Evolutionary conservation across 345 rosid genomes (phyloP), one percentile per base, ranked within the genome.

Genomic region (Anastatica hierochuntica): DNA sequence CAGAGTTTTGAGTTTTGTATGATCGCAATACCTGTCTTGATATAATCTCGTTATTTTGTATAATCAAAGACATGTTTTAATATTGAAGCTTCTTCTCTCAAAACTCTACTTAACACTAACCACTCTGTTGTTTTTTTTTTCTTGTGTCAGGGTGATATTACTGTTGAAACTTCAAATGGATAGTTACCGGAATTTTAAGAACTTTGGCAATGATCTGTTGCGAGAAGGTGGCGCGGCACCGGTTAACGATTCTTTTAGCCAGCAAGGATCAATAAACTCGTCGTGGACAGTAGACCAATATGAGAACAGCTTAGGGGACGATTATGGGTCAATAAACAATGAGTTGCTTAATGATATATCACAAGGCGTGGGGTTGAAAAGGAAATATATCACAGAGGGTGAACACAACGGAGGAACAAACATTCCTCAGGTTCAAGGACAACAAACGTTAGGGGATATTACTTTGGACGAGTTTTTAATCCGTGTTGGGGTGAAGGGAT

Each of bases 261-360:
- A 79, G 43, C 82, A 83, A 67, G 7, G 78, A 2, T 79, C 95
- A 10, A 53, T 90, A 72, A 86, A 77, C 66, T 62, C 88, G 4
- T 57, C n/a, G n/a, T n/a, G 78, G 63, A 90, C 90, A 14, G 77
- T 86, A 19, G 94, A 82, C 14, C 94, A 81, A 70, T 72, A 79
- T 47, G 85, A 78, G 53, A 76, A 58, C 74, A 70, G 74, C 4
- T 51, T 86, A 60, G 88, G 83, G 1, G 80, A 73, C 66, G 84
- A 86, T 69, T n/a, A n/a, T n/a, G 94, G 88, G 45, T 82, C 90
- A 39, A 82, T 86, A 90, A 86, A 90, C 68, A 90, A 84, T 55
- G 97, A 77, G 48, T 42, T 84, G 68, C 65, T 81, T 14, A 79
- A 70, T 68, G 77, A 49, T 53, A 72, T 79, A 60, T 74, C 68